Base-by-base conservation (phyloP, 192 early-diverging fungal species). In the Mortierella alpina region DNA sequence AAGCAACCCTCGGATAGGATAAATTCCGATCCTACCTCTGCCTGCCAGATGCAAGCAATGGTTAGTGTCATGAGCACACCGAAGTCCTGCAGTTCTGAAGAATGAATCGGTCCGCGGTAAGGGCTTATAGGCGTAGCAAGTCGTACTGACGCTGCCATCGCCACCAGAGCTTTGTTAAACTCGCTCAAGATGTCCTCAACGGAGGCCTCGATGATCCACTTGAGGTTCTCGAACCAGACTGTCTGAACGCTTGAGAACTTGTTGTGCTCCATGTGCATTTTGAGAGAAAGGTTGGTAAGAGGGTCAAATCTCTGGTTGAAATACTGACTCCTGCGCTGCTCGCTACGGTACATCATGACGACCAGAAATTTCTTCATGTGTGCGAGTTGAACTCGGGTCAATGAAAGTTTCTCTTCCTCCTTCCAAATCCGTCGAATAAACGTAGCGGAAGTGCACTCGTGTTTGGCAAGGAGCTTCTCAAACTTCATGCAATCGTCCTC, bases 201-300 rank as follows among this genome's bases (percentile, higher is more conserved):
- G 18, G 68, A 17, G 62, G 76, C 46, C n/a, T 80, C 57, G 50
- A 80, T 58, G 57, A 78, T 66, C 58, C 60, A 69, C 50, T 70
- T 52, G 68, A 78, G 68, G 20, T 78, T 78, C 47, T 78, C 48
- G 63, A 80, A 72, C 76, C 76, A 80, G 15, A 80, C 68, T 55
- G 40, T 51, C 39, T 46, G 76, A 41, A 55, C 39, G 18, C 31
- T 48, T 57, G 55, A 17, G 64, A 80, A 46, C 3, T 68, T 71
- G 17, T 72, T 56, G 18, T 66, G 20, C 14, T 44, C 50, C 69
- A 71, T 72, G 40, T 68, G 67, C 12, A 47, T 67, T 65, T 56
- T 11, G 17, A 72, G n/a, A 6, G 59, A 49, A 3, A 55, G 6
- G 17, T 45, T 40, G 10, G 59, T 67, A 7, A n/a, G 2, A 17